Conservation (phyloP, 192 early-diverging fungal genomes). For the Chytriomyces hyalinus region DNA sequence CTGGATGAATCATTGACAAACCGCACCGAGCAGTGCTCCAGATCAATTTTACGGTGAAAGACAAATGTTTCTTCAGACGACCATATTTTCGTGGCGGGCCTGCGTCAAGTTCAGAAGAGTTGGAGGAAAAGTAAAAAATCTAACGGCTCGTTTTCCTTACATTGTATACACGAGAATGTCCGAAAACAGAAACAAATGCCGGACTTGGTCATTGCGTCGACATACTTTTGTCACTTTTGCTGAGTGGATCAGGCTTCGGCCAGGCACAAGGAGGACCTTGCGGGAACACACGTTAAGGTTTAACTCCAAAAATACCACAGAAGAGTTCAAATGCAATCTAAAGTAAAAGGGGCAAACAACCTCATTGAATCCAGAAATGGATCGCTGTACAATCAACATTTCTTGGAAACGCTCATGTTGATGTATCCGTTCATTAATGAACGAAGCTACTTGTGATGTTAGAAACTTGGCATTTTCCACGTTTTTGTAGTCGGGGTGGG, state of each 20-base stretch:
- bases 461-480: slow-evolving; percentile 67
- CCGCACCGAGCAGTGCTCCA: slow-evolving; percentile 61
- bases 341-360: too few species aligned
- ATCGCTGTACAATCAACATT: slow-evolving; percentile 74
- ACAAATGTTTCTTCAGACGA: slow-evolving; percentile 58
- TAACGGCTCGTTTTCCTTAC: background rate
- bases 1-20: slow-evolving; percentile 37
- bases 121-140: background rate
- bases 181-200: slow-evolving; percentile 75
- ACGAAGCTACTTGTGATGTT: slow-evolving; percentile 69
- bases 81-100: background rate
- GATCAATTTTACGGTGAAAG: slow-evolving; percentile 73
- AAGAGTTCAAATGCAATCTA: too few species aligned
- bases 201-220: slow-evolving; percentile 72
- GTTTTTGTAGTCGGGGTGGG: slow-evolving; percentile 77
- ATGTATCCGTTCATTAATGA: slow-evolving; percentile 81
- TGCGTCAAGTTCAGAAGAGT: background rate
- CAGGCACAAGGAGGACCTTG: slow-evolving; percentile 71
- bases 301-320: too few species aligned
- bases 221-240: slow-evolving; percentile 72
- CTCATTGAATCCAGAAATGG: slow-evolving; percentile 64
- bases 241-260: slow-evolving; percentile 66
- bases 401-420: slow-evolving; percentile 76
- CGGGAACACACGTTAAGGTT: background rate
- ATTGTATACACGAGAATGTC: slow-evolving; percentile 77